Evolutionary conservation across 2,329 filamentous ascomycete genomes (phyloP).

Genomic region (Pyrenophora tritici-repentis): DNA sequence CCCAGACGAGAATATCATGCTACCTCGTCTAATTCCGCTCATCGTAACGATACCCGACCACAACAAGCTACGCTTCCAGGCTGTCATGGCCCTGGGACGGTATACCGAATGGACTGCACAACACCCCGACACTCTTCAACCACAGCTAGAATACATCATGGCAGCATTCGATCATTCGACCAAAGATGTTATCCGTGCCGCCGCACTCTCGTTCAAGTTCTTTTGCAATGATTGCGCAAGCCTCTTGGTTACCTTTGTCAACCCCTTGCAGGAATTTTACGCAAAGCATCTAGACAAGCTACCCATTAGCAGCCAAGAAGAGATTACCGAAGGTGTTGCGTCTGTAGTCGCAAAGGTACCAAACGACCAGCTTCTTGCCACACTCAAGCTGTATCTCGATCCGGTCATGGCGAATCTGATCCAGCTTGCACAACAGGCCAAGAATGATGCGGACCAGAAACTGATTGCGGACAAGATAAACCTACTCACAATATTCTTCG

Average conservation of each 20-base stretch:
- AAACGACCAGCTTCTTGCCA: constrained; percentile 75
- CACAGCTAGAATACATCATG: constrained; percentile 95
- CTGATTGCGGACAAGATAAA: constrained; percentile 93
- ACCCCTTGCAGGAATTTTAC: constrained; percentile 90
- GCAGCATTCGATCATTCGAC: constrained; percentile 87
- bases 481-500: constrained; percentile 87
- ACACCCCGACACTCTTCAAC: constrained; percentile 88
- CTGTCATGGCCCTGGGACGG: constrained; percentile 93
- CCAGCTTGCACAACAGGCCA: constrained; percentile 82
- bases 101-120: constrained; percentile 98
- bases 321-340: constrained; percentile 94
- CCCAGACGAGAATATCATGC: constrained; percentile 80
- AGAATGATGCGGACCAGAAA: constrained; percentile 80
- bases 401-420: constrained; percentile 86
- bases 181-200: constrained; percentile 87
- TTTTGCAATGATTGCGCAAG: constrained; percentile 95
- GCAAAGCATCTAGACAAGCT: constrained; percentile 85
- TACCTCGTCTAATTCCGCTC: constrained; percentile 89
- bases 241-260: constrained; percentile 79
- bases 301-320: constrained; percentile 85
- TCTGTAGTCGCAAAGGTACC: constrained; percentile 89
- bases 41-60: constrained; percentile 94
- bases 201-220: constrained; percentile 93
- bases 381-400: constrained; percentile 91
- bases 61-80: constrained; percentile 97